Base-by-base conservation (phyloP, 2,329 filamentous ascomycete species). In the Nothophaeocryptopus gaeumannii region DNA sequence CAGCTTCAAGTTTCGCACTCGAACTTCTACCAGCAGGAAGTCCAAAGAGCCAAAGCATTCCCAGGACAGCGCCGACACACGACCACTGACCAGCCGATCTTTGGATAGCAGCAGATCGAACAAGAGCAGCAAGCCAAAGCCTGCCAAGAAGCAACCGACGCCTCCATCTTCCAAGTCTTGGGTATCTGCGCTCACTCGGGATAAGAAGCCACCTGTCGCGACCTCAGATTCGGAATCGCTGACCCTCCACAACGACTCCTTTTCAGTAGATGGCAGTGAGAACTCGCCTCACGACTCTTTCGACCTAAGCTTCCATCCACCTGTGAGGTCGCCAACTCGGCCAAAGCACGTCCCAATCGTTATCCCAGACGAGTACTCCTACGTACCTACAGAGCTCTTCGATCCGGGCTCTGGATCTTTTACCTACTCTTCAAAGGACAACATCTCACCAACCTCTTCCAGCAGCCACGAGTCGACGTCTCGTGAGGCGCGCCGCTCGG, bases 321-420 rank as follows among this genome's bases (percentile, higher is more conserved):
- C 40, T 26, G 35, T 29, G 20, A 48, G 50, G 50, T 46, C 34
- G 44, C 11, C 49, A 20, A 56, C 63, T 33, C 65, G 66, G 49
- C 63, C 66, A 10, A 73, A 71, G 65, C 70, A 74, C 68, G 65
- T 74, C 60, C 72, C 71, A 45, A 73, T 74, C 53, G 59, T 73
- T 47, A 69, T 72, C 50, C 67, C 71, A 51, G 63, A 65, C 52
- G 70, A 72, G 30, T 60, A 60, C 46, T 58, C 55, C 29, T 58
- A 60, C 54, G 51, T 57, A 33, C 47, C 54, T 29, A 42, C 47
- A 7, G 47, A 43, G 30, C 35, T 55, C 3, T 48, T 49, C 13
- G 57, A 58, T 12, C 34, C 48, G 5, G 45, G 45, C 34, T 54
- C 52, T 30, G 50, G 52, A 15, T 50, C 49, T 39, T 54, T 48